Evolutionary conservation across 306 rosid species (phyloP).

Genomic region (Quercus berberidifolia): DNA sequence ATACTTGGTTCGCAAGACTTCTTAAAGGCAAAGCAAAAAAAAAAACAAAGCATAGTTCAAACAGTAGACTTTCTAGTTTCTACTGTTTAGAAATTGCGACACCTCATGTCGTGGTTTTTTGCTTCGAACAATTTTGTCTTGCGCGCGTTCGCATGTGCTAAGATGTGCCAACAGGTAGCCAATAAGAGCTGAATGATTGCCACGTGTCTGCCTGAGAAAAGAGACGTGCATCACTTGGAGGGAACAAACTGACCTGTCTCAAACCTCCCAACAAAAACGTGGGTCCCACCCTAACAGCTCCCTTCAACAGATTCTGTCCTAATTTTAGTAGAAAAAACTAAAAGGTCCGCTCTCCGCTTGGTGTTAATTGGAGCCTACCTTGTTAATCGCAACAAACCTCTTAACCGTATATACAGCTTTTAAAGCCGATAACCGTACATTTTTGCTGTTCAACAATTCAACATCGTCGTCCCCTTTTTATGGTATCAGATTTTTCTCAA

Average conservation of each 20-base stretch:
- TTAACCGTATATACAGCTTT: background rate
- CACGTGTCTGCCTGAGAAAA: slow-evolving; percentile 14
- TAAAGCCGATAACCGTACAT: background rate
- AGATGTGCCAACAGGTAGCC: slow-evolving; percentile 6
- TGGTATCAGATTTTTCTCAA: too few relatives aligned
- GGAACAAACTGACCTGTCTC: slow-evolving; percentile 35
- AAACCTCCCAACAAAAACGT: slow-evolving; percentile 30
- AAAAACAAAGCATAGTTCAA: too few relatives aligned
- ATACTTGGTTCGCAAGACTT: too few relatives aligned
- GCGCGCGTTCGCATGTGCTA: slow-evolving; percentile 30
- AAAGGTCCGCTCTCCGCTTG: background rate
- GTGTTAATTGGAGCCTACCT: slow-evolving; percentile 3
- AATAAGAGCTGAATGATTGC: background rate
- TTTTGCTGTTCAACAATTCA: background rate
- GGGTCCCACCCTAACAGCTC: slow-evolving; percentile 27
- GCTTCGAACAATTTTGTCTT: background rate
- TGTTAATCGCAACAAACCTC: background rate
- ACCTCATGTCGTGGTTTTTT: background rate
- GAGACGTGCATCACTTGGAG: slow-evolving; percentile 13
- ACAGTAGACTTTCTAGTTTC: too few relatives aligned
- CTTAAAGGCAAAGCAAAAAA: background rate
- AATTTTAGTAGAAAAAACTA: slow-evolving; percentile 1
- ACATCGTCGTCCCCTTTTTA: too few relatives aligned
- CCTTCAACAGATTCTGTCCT: slow-evolving; percentile 37
- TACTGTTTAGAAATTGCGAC: background rate